Base-by-base conservation (phyloP, 768 basidiomycete species). In the Bullera alba region DNA sequence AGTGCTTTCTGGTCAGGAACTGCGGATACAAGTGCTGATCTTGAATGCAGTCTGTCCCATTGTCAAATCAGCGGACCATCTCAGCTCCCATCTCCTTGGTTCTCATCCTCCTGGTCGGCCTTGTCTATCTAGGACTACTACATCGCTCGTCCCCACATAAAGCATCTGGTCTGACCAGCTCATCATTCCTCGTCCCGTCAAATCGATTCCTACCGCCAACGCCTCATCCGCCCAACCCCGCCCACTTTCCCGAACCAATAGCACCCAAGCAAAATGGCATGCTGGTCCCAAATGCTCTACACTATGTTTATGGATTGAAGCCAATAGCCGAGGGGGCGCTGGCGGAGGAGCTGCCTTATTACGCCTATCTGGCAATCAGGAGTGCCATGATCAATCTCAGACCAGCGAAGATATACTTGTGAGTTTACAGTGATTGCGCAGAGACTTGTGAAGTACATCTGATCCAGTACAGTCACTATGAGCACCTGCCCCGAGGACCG, bases 221-320 rank as follows among this genome's bases (percentile, higher is more conserved):
- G 15, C 28, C 50, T 4, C 28, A 16, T 5, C 43, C 51, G n/a
- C 22, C 54, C 21, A 25, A 54, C 45, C 61, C 64, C 3, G 26
- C 50, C 10, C 61, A 62, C 26, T 28, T 62, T 6, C 61, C 70
- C n/a, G 59, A 46, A 7, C 63, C 61, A 7, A 23, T 55, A 3
- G 7, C 7, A 28, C 67, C 56, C 10, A 65, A 61, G 51, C 61
- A 54, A 34, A 42, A 46, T 5, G 59, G 54, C 3, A 67, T 63
- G 56, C 42, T 60, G 7, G 69, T 72, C 0, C 71, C 73, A 2
- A 69, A 74, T 39, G 45, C 61, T 10, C 54, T 73, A 3, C 73
- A 74, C 49, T 74, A 73, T 51, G 66, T 74, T 2, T 74, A 68
- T 53, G 71, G 71, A 2, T 48, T 73, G 35, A 74, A 72, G 53